These are phyloP conservation scores for Phoma herbarum DNA, from an alignment of 2,329 filamentous ascomycete species.

Conservation along the genomic window DNA sequence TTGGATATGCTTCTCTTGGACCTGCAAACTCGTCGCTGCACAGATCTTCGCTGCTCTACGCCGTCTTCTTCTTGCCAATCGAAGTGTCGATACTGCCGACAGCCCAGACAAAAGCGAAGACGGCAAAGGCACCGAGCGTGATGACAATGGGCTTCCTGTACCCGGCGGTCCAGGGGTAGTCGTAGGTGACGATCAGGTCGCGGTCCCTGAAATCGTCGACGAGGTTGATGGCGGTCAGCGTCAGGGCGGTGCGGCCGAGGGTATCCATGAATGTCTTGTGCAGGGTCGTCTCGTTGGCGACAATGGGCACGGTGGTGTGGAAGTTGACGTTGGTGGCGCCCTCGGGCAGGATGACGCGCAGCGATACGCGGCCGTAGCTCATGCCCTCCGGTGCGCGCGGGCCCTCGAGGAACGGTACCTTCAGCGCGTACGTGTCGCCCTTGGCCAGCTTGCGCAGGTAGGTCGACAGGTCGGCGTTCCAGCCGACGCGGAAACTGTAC, in stretches of 20 bases:
- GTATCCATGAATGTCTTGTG: constrained; percentile 95
- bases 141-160: constrained; percentile 89
- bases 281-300: constrained; percentile 67
- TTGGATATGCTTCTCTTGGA: background rate
- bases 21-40: background rate
- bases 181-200: constrained; percentile 86
- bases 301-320: constrained; percentile 75
- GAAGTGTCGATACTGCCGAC: constrained; percentile 82
- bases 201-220: constrained; percentile 90
- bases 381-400: constrained; percentile 86
- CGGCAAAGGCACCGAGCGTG: constrained; percentile 73
- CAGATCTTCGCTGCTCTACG: constrained; percentile 25
- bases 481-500: constrained; percentile 95
- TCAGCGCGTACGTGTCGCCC: constrained; percentile 80
- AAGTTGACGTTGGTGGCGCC: constrained; percentile 87
- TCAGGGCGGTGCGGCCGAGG: constrained; percentile 82
- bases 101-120: constrained; percentile 79
- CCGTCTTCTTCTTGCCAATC: constrained; percentile 69
- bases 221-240: constrained; percentile 82
- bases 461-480: constrained; percentile 84
- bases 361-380: constrained; percentile 80
- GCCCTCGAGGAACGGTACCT: constrained; percentile 91
- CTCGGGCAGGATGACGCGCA: constrained; percentile 89
- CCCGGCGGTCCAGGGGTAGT: constrained; percentile 76
- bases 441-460: constrained; percentile 73